Conservation (phyloP, 2,329 filamentous ascomycete species). For the Xylaria sp. region DNA sequence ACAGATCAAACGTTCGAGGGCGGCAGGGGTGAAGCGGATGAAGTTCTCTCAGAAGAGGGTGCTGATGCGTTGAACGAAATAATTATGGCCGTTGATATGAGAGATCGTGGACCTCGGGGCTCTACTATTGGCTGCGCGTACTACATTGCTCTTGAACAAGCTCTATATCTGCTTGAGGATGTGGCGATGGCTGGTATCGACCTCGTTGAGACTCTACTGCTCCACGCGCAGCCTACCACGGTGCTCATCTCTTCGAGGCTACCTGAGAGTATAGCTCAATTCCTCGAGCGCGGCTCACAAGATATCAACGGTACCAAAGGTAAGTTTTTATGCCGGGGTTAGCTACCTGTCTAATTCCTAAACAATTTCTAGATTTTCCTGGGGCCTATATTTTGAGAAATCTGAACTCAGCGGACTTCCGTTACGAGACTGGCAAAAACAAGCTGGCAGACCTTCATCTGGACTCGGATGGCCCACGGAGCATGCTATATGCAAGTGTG, state of each 20-base stretch:
- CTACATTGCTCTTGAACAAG: conserved; percentile 76
- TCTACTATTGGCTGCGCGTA: conserved; percentile 83
- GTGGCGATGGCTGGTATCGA: conserved; percentile 75
- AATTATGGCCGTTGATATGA: conserved; percentile 83
- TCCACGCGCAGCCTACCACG: conserved; percentile 65
- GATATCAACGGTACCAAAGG: conserved; percentile 48
- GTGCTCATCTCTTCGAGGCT: conserved; percentile 64
- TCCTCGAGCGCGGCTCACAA: conserved; percentile 52
- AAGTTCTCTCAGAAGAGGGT: conserved; percentile 42
- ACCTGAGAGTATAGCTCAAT: conserved; percentile 54
- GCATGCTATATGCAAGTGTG: conserved; percentile 72
- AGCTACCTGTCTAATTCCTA: conserved; percentile 23
- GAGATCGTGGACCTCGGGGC: conserved; percentile 60
- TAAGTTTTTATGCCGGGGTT: conserved; percentile 23
- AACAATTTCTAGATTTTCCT: conserved; percentile 44
- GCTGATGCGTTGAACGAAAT: conserved; percentile 68
- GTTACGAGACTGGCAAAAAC: conserved; percentile 71
- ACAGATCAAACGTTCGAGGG: conserved; percentile 28
- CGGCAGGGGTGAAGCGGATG: conserved; percentile 36
- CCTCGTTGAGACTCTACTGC: conserved; percentile 69
- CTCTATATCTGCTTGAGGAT: conserved; percentile 81
- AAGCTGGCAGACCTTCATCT: conserved; percentile 71
- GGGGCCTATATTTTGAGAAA: conserved; percentile 69
- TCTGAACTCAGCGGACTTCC: conserved; percentile 78
- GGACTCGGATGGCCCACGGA: conserved; percentile 59